Base-by-base conservation (phyloP, 768 basidiomycete genomes). In the Daedaleopsis nitida region DNA sequence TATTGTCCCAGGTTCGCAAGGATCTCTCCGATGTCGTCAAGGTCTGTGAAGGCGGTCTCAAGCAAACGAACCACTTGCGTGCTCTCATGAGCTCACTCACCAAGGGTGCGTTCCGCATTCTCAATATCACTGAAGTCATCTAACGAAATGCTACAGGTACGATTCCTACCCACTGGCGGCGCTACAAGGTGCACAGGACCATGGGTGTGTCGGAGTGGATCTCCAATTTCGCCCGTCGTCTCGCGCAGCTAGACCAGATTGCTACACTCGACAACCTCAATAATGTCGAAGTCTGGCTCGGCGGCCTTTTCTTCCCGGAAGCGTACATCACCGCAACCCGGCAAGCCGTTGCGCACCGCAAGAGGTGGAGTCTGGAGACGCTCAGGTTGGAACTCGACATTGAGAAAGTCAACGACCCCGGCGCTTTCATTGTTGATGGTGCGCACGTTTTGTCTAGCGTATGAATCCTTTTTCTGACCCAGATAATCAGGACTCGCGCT, bases 1-100 rank as follows among this genome's bases (percentile, higher is more conserved):
- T 99, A 10, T 81, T 98, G n/a, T 77, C 77, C 12, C 85, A 86
- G 58, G 91, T 98, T 54, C 83, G 87, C 52, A 85, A 79, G 72
- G 97, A 98, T 72, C 84, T 99, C 17, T 75, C 78, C 13, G 88
- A 94, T 66, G 86, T 98, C 34, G 82, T 89, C 59, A 85, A 87
- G 69, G 92, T 97, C 45, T 95, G 93, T 74, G 82, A 86, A 67
- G 96, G 95, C 53, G 84, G 84, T 64, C 77, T 94, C 54, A 97
- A 97, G 79, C 96, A 97, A 74, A 98, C 96, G 1, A 99, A 99
- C 71, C 93, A 97, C 69, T 79, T 96, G 32, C 88, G 97, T n/a
- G 86, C 85, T 5, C 79, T 99, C 27, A 91, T 98, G 87, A 92
- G 92, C 66, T 82, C 87, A 38, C 77, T 96, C 59, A 95, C 89